phyloP scores from a whole-genome alignment of 805 yeast species.

The Teunomyces gatunensis region DNA sequence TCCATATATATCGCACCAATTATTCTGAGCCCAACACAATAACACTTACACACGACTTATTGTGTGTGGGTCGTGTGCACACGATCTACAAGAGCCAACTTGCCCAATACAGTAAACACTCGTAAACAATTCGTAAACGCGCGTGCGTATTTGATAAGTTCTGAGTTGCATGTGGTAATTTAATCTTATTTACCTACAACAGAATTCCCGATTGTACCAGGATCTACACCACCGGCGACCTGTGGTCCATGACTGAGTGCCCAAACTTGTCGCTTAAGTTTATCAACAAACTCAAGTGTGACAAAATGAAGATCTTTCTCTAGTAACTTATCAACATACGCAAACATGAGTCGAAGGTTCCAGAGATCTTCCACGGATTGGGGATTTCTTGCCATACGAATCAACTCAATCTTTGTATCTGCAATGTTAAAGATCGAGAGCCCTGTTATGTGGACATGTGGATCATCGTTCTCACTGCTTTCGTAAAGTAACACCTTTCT shows the following conservation, averaged over 20 bases:
- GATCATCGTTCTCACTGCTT: slow-evolving; percentile 16
- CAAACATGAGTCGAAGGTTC: slow-evolving; percentile 61
- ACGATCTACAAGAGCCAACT: not conserved
- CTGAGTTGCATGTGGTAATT: not conserved
- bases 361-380: slow-evolving; percentile 52
- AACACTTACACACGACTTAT: not conserved
- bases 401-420: slow-evolving; percentile 56
- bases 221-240: not conserved
- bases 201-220: not conserved
- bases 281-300: slow-evolving; percentile 51
- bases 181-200: not conserved
- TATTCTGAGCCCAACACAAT: not conserved
- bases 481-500: slow-evolving; percentile 30
- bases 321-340: slow-evolving; percentile 50
- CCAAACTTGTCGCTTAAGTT: slow-evolving; percentile 47
- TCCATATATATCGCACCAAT: not conserved
- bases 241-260: slow-evolving; percentile 2
- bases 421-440: slow-evolving; percentile 45
- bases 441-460: slow-evolving; percentile 23
- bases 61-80: not conserved
- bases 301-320: slow-evolving; percentile 43
- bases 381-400: slow-evolving; percentile 41
- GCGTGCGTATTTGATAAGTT: not conserved
- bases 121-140: not conserved
- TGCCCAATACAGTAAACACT: not conserved